Percentiles rank a stretch among this genome's conserved stretches.
phyloP scores from a whole-genome alignment of 2,329 filamentous ascomycete species.

The Graphilbum fragrans region DNA sequence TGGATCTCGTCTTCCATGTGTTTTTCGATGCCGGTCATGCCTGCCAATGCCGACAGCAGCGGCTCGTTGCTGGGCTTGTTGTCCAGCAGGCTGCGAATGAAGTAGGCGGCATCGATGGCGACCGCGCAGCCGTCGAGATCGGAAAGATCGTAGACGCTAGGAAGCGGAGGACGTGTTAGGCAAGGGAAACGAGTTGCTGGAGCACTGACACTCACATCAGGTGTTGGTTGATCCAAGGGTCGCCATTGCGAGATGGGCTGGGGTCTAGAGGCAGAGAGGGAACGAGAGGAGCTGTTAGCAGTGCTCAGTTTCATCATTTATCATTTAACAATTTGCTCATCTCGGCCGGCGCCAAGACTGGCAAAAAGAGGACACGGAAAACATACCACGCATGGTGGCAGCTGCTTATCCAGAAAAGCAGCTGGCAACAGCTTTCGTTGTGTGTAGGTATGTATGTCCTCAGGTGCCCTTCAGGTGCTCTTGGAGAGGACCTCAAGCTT shows the following conservation, averaged over 20 bases:
- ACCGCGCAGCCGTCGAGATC: conserved; percentile 64
- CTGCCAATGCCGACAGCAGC: conserved; percentile 78
- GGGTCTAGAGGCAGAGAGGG: neutral
- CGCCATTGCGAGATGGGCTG: neutral
- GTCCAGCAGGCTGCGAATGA: conserved; percentile 68
- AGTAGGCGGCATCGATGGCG: conserved; percentile 83
- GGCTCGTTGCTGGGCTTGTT: conserved; percentile 65
- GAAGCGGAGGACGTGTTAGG: neutral
- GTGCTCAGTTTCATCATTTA: neutral
- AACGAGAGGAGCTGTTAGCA: too few relatives aligned
- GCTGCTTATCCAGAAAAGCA: neutral
- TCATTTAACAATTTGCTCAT: too few relatives aligned
- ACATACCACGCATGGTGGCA: neutral
- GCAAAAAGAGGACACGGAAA: too few relatives aligned
- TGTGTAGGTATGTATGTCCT: too few relatives aligned
- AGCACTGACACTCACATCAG: neutral
- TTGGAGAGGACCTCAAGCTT: too few relatives aligned
- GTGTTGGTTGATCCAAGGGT: neutral
- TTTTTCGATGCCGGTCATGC: conserved; percentile 65
- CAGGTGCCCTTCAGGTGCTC: too few relatives aligned
- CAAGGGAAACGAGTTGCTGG: neutral
- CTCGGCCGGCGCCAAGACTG: too few relatives aligned
- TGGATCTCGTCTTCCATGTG: conserved; percentile 69
- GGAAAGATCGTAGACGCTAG: conserved; percentile 48
- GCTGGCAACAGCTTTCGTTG: too few relatives aligned